These are phyloP conservation scores for Cadophora malorum DNA, from an alignment of 2,329 filamentous ascomycete genomes.

Conservation along the genomic window DNA sequence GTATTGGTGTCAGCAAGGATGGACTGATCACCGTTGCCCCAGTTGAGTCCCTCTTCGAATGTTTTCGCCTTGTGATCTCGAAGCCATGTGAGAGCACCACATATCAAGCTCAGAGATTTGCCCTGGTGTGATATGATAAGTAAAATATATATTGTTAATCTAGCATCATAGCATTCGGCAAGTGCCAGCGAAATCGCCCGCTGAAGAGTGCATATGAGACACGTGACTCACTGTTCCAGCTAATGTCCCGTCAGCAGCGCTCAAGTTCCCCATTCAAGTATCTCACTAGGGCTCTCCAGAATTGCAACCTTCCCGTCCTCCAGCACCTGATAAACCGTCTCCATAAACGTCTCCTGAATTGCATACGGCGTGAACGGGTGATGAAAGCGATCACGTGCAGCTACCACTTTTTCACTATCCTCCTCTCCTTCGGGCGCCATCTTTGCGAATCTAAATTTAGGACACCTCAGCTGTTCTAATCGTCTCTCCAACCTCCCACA, in stretches of 20 bases:
- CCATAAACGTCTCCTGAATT: constrained; percentile 76
- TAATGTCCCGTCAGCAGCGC: neutral
- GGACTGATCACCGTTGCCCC: constrained; percentile 22
- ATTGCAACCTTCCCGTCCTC: constrained; percentile 72
- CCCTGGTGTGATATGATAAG: constrained; percentile 51
- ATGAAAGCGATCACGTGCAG: constrained; percentile 58
- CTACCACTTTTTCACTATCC: neutral
- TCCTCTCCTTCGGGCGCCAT: constrained; percentile 16
- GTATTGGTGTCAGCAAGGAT: neutral
- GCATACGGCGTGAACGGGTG: constrained; percentile 75
- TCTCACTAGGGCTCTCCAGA: constrained; percentile 67
- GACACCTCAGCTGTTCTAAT: neutral
- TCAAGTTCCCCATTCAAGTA: neutral
- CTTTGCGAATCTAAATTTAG: constrained; percentile 1
- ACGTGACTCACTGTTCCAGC: constrained; percentile 28
- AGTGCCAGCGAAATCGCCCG: too few species aligned
- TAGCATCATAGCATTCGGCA: too few species aligned
- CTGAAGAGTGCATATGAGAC: neutral
- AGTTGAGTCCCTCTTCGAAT: constrained; percentile 44
- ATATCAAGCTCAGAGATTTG: constrained; percentile 77
- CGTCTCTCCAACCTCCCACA: neutral
- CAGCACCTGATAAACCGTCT: constrained; percentile 69
- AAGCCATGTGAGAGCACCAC: constrained; percentile 74
- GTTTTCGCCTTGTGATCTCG: constrained; percentile 65
- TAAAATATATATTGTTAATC: too few species aligned